Base-by-base conservation (phyloP, 495 filamentous ascomycete genomes). In the Neurospora sp. region DNA sequence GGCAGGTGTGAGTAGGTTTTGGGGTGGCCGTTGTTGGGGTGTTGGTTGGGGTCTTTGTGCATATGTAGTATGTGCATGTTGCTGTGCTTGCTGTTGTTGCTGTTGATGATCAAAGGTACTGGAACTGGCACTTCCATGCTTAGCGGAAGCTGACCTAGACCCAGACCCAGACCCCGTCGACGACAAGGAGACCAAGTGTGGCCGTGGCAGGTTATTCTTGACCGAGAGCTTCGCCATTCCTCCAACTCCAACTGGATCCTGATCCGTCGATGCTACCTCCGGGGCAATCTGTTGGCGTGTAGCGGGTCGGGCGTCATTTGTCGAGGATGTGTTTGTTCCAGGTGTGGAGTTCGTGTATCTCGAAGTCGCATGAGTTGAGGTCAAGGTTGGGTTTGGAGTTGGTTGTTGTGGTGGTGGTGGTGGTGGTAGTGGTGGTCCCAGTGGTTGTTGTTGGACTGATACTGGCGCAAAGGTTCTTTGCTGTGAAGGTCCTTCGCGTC, bases 1-100 rank as follows among this genome's bases (percentile, higher is more conserved):
- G 4, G 82, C 83, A 71, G 77, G 79, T 38, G 80, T 76, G 38
- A 82, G 76, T 38, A 74, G 80, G 48, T 82, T 82, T 75, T 81
- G 78, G 39, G 72, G 73, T 37, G 75, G 73, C 40, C 73, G 76
- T 69, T 71, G 72, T 53, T 75, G 44, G n/a, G 61, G 20, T 37
- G 53, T 65, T 0, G 53, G 53, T 5, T 65, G 22, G 12, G 27
- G 53, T 37, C 53, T 65, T 31, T 35, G 11, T 31, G 53, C 53
- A 61, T 14, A 27, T 61, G 53, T 61, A 61, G 20, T 14, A 7
- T 16, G 53, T 31, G 14, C 53, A 65, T 65, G 22, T 65, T 65
- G 53, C 27, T 35, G 53, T 35, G 27, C 53, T 35, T 65, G 53
- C 35, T 31, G 22, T 35, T 61, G 53, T 5, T 35, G 53, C 2